Evolutionary conservation across 345 rosid genomes (phyloP).

Genomic region (Salix udensis): DNA sequence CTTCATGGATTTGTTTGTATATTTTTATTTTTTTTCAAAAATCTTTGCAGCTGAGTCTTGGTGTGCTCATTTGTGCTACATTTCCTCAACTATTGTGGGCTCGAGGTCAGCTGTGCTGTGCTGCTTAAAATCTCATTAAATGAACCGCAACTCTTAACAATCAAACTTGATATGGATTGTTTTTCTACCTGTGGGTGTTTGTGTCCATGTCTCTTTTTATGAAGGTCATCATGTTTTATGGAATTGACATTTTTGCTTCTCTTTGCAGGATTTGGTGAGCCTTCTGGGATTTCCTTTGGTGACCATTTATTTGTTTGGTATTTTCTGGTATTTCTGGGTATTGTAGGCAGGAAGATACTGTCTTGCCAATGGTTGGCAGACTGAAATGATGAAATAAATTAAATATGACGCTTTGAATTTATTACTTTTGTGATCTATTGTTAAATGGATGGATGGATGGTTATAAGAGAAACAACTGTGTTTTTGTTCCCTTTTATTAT

Average conservation of each 20-base stretch:
- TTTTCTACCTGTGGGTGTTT: background rate
- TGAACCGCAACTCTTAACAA: background rate
- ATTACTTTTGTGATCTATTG: background rate
- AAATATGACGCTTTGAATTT: slow-evolving; percentile 5
- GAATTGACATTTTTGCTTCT: background rate
- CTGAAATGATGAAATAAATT: slow-evolving; percentile 24
- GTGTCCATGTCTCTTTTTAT: background rate
- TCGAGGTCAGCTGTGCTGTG: background rate
- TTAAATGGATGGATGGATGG: background rate
- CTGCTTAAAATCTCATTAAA: background rate
- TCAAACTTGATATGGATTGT: background rate
- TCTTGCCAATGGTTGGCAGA: slow-evolving; percentile 4
- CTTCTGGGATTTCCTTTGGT: slow-evolving; percentile 11
- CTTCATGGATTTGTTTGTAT: background rate
- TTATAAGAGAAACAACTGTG: background rate
- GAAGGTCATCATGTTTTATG: background rate
- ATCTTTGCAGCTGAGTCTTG: background rate
- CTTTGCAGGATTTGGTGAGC: slow-evolving; percentile 24
- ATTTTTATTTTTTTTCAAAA: background rate
- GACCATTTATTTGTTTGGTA: slow-evolving; percentile 11
- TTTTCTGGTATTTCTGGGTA: slow-evolving; percentile 13
- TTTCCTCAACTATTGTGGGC: background rate
- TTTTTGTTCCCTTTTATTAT: background rate
- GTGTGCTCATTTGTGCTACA: background rate
- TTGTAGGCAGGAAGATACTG: slow-evolving; percentile 20